phyloP scores from a whole-genome alignment of 2,329 filamentous ascomycete species.

The Tolypocladium tundrense region DNA sequence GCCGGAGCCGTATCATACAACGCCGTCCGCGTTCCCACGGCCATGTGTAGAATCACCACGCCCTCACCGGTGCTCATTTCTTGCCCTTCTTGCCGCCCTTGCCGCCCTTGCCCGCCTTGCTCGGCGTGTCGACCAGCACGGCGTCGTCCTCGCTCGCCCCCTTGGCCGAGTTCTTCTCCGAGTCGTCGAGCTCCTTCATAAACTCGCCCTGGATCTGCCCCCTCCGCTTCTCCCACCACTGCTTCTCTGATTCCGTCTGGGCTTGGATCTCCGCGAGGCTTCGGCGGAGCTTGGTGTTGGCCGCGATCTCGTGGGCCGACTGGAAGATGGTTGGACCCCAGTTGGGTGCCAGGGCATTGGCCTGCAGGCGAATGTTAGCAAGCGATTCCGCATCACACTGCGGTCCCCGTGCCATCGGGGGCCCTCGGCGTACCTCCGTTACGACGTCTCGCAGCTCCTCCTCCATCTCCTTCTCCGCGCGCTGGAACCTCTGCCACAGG shows the following conservation, averaged over 20 bases:
- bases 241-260: conserved; percentile 63
- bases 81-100: conserved; percentile 43
- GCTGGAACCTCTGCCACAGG: conserved; percentile 81
- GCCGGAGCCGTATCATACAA: neutral
- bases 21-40: neutral
- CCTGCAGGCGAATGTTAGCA: conserved; percentile 37
- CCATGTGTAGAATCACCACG: neutral
- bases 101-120: conserved; percentile 20
- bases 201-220: conserved; percentile 64
- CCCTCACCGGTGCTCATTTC: conserved; percentile 19
- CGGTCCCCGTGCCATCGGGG: neutral
- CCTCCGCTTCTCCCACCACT: conserved; percentile 86
- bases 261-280: conserved; percentile 65
- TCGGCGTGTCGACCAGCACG: conserved; percentile 62
- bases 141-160: conserved; percentile 33
- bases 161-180: conserved; percentile 34
- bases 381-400: neutral
- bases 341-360: conserved; percentile 76
- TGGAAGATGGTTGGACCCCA: conserved; percentile 98
- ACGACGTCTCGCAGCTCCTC: conserved; percentile 92
- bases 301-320: conserved; percentile 88
- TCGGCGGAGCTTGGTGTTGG: conserved; percentile 68
- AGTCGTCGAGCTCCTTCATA: conserved; percentile 73
- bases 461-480: conserved; percentile 96
- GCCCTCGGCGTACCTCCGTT: conserved; percentile 54